Base-by-base conservation (phyloP, 176 grass and related monocot genomes). In the Triticum monococcum region DNA sequence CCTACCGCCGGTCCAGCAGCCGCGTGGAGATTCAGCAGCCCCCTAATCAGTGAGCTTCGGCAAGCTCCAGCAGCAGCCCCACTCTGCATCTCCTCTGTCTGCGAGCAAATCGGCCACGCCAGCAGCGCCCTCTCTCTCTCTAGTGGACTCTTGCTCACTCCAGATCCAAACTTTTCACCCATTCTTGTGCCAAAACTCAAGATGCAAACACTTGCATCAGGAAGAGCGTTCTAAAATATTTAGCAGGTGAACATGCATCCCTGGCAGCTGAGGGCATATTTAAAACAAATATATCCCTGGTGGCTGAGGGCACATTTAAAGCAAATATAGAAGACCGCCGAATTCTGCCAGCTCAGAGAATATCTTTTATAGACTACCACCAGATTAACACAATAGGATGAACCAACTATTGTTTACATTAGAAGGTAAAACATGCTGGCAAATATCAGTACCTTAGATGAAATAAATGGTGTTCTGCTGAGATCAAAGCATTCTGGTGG, bases 401-500 rank as follows among this genome's bases (percentile, higher is more conserved):
- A 9, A 36, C 48, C 9, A 23, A 60, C 40, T 68, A 79, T 77
- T 63, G 14, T 61, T 28, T 20, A 45, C 35, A 71, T 57, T 62
- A 63, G 64, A 37, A 85, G 71, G 38, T 71, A 78, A 81, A 68
- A 66, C 9, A 81, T 72, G 83, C 57, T 80, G 76, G 60, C 57
- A 84, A 31, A 79, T 88, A 76, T 31, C 64, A 50, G 79, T 81
- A 97, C 97, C 97, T 99, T 99, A 9, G 97, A 99, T 85, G 97
- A 99, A 83, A 99, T 99, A 84, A 97, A 89, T 74, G 97, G 97
- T 86, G 92, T 99, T 84, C 85, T 96, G 85, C 92, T 97, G 72
- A 99, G 92, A 62, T 99, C 94, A 85, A 99, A 99, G 83, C 97
- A 99, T 91, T 99, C 97, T 65, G 97, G 97, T 75, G 97, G 94